phyloP scores from a whole-genome alignment of 768 basidiomycete genomes.

The Tubosaeta brunneosetosa region DNA sequence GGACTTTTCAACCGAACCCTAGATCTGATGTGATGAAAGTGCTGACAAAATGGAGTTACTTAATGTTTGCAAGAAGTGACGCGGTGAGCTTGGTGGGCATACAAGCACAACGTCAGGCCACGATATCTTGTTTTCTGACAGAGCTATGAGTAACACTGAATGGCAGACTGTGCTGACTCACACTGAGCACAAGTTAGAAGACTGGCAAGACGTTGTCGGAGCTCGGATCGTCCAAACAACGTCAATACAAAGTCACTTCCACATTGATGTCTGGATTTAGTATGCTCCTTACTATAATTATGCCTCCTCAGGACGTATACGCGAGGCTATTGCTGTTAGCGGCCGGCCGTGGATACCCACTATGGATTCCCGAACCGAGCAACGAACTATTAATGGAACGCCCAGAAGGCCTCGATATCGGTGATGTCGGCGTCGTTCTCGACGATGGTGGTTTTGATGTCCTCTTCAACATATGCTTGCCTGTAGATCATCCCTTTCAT shows the following conservation, averaged over 20 bases:
- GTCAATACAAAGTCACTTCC: no score
- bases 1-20: background rate
- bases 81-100: no score
- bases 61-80: no score
- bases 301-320: slow-evolving; percentile 15
- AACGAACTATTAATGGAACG: slow-evolving; percentile 16
- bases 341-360: slow-evolving; percentile 26
- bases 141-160: no score
- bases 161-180: no score
- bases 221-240: no score
- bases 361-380: slow-evolving; percentile 32
- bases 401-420: slow-evolving; percentile 28
- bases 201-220: no score
- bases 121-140: no score
- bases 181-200: no score
- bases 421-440: slow-evolving; percentile 32
- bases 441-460: slow-evolving; percentile 33
- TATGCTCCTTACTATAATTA: background rate
- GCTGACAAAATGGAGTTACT: no score
- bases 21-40: background rate
- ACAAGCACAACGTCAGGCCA: no score
- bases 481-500: slow-evolving; percentile 24
- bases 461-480: slow-evolving; percentile 34
- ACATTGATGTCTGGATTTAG: no score
- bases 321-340: slow-evolving; percentile 6